These are phyloP conservation scores for Trapa bicornis DNA, from an alignment of 345 rosid species.

Conservation along the genomic window DNA sequence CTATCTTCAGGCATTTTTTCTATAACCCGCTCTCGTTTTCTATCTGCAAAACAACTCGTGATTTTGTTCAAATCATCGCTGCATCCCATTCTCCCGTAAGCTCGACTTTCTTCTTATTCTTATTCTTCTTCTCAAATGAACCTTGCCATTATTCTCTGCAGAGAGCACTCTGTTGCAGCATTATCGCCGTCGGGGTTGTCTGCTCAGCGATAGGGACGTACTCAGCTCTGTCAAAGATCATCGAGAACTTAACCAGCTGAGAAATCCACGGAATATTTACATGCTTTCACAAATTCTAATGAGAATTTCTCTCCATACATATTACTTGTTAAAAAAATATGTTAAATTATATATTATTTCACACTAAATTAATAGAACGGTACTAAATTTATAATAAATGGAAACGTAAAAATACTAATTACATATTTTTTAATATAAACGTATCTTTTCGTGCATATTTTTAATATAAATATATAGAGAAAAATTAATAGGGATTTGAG, in stretches of 20 bases:
- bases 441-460: too few relatives aligned
- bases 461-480: too few relatives aligned
- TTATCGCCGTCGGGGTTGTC: constrained; percentile 52
- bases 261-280: not conserved
- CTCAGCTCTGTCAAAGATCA: constrained; percentile 55
- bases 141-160: constrained; percentile 7
- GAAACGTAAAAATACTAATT: too few relatives aligned
- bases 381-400: too few relatives aligned
- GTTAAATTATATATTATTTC: too few relatives aligned
- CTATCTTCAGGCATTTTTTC: constrained; percentile 36
- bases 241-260: constrained; percentile 35
- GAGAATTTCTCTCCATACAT: too few relatives aligned
- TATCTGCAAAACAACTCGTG: not conserved
- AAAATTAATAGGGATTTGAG: too few relatives aligned
- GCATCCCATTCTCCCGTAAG: not conserved
- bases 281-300: not conserved
- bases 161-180: constrained; percentile 39
- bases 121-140: too few relatives aligned
- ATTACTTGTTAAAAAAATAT: too few relatives aligned
- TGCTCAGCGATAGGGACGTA: constrained; percentile 54
- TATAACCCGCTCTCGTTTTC: not conserved
- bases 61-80: not conserved
- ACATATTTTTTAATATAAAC: too few relatives aligned
- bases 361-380: too few relatives aligned
- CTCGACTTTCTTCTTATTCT: not conserved